Conservation (phyloP, 306 rosid genomes). For the Rosa rugosa region DNA sequence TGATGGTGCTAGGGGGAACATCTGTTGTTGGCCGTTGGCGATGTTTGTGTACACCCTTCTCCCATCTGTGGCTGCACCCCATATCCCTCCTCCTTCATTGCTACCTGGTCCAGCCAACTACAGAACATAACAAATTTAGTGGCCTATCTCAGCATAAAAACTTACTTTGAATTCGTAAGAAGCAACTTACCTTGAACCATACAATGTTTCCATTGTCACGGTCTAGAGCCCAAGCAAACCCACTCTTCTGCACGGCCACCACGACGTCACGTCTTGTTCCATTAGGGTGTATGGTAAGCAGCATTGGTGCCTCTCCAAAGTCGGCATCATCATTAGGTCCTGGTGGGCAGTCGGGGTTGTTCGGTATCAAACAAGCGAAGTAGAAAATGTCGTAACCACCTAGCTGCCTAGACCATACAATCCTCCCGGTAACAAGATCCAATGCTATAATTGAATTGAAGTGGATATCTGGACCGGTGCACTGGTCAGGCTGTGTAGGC, state of each 20-base stretch:
- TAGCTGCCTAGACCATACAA: slow-evolving; percentile 34
- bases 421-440: slow-evolving; percentile 28
- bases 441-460: slow-evolving; percentile 40
- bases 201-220: slow-evolving; percentile 36
- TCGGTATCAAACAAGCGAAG: slow-evolving; percentile 37
- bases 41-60: slow-evolving; percentile 40
- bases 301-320: slow-evolving; percentile 45
- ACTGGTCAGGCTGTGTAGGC: slow-evolving; percentile 37
- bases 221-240: slow-evolving; percentile 45
- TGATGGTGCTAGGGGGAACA: slow-evolving; percentile 38
- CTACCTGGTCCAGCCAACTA: slow-evolving; percentile 40
- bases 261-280: slow-evolving; percentile 25
- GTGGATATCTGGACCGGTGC: slow-evolving; percentile 40
- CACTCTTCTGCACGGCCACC: slow-evolving; percentile 45
- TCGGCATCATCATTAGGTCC: slow-evolving; percentile 44
- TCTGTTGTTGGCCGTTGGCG: slow-evolving; percentile 21
- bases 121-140: not conserved
- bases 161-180: not conserved
- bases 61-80: slow-evolving; percentile 48
- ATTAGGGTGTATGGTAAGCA: slow-evolving; percentile 26
- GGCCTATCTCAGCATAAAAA: not conserved
- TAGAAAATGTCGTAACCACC: slow-evolving; percentile 39
- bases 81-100: slow-evolving; percentile 38
- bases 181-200: slow-evolving; percentile 34
- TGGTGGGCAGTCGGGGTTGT: slow-evolving; percentile 47